Evolutionary conservation across 1,284 basidiomycete genomes (phyloP), one percentile per base, ranked within the genome.

Genomic region (Fomes fomentarius): DNA sequence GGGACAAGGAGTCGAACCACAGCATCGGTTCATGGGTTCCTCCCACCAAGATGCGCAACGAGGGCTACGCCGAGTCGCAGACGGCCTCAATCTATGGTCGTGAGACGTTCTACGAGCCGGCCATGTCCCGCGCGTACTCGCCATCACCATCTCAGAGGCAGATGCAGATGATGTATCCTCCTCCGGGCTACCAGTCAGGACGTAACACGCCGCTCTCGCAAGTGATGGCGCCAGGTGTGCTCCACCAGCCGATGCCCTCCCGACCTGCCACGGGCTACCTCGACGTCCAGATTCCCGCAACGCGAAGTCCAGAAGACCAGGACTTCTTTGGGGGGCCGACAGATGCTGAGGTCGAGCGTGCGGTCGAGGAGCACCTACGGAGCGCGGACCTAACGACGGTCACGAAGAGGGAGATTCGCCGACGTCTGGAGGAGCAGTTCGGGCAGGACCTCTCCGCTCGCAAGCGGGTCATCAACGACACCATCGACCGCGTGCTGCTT

Each of bases 1-100:
- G 96, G 96, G 95, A 97, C 70, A 93, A 94, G 70, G 94, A 96
- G 64, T 94, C 91, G 0, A 94, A 94, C 66, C 92, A 94, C 72
- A 93, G 91, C 56, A 91, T 93, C 50, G 89, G 90, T 19, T 93
- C 90, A 0, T 93, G 89, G 87, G 84, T 86, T 14, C 89, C 89
- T 25, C 89, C 89, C 1, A 74, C 74, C 15, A 86, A 86, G 64
- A 72, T 83, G 65, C 83, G 82, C 64, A 84, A 81, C 64, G 86
- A 87, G 15, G 87, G 82, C 2, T 91, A 91, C 52, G 79, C 85
- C 7, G 86, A 91, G 63, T 90, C 87, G 9, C 83, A 78, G 28
- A 85, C 87, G 7, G 85, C 82, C 1, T 93, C 89, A 0, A 68
- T 91, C 26, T 93, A 94, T 60, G 91, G 91, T 35, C 85, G 88